Conservation (phyloP, 2,329 filamentous ascomycete genomes). For the Pseudogymnoascus sp. region DNA sequence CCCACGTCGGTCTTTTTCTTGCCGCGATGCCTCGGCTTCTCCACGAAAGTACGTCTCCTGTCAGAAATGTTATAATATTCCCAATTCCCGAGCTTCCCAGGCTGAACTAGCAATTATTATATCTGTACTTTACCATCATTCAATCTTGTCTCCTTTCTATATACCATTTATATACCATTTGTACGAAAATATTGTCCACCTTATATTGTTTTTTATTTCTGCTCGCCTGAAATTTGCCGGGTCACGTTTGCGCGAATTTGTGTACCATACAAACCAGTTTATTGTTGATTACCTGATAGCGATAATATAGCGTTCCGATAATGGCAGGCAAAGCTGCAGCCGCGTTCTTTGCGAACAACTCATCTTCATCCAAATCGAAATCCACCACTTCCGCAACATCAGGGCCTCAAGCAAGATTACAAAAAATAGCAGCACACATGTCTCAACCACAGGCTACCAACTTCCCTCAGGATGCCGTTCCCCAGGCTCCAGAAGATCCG, state of each 20-base stretch:
- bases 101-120: neutral
- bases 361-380: slow-evolving; percentile 9
- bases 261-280: slow-evolving; percentile 2
- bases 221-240: neutral
- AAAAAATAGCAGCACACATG: slow-evolving; percentile 64
- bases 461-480: slow-evolving; percentile 70
- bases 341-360: slow-evolving; percentile 3
- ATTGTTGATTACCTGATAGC: slow-evolving; percentile 7
- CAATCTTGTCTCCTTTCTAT: neutral
- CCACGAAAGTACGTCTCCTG: slow-evolving; percentile 3
- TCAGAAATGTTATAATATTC: slow-evolving; percentile 3
- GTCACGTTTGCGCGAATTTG: slow-evolving; percentile 5
- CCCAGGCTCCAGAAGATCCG: slow-evolving; percentile 88
- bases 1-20: neutral
- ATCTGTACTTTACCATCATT: slow-evolving; percentile 1
- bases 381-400: slow-evolving; percentile 20
- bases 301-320: slow-evolving; percentile 5
- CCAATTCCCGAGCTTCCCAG: neutral
- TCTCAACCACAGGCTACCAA: slow-evolving; percentile 45
- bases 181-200: slow-evolving; percentile 3
- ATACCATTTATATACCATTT: neutral
- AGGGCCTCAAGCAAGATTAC: slow-evolving; percentile 44
- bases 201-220: neutral
- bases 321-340: neutral
- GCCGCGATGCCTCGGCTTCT: slow-evolving; percentile 7